Percentiles rank a stretch among this genome's conserved stretches.
These are phyloP conservation scores for Cutaneotrichosporon cutaneum DNA, from an alignment of 1,284 basidiomycete genomes.

Conservation along the genomic window DNA sequence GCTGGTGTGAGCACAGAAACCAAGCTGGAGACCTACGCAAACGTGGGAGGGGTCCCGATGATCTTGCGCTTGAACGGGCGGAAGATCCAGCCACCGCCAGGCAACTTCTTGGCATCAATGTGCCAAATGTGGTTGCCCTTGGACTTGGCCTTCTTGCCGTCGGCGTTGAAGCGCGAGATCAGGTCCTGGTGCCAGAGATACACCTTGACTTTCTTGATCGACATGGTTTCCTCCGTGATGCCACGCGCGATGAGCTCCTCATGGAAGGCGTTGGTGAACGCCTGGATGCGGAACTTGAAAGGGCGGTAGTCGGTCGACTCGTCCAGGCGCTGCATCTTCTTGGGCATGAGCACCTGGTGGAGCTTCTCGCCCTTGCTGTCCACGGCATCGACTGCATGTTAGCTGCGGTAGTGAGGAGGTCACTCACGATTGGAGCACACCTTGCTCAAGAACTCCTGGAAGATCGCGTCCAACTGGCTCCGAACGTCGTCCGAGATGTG, in stretches of 20 bases:
- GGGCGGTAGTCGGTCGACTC: constrained; percentile 95
- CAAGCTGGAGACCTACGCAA: constrained; percentile 58
- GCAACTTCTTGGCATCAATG: constrained; percentile 84
- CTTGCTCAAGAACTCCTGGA: constrained; percentile 82
- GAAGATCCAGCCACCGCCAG: constrained; percentile 82
- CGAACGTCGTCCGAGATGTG: constrained; percentile 65
- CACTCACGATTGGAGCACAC: constrained; percentile 85
- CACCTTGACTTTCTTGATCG: constrained; percentile 77
- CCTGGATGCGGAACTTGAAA: constrained; percentile 99
- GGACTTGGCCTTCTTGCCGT: constrained; percentile 98
- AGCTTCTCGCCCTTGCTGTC: constrained; percentile 95
- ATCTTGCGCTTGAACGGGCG: constrained; percentile 85
- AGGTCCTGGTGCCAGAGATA: constrained; percentile 91
- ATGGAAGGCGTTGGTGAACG: constrained; percentile 94
- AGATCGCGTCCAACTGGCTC: constrained; percentile 80
- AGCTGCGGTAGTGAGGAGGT: constrained; percentile 13
- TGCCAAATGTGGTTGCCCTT: constrained; percentile 99
- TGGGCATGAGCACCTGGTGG: constrained; percentile 97
- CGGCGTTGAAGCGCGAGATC: constrained; percentile 97
- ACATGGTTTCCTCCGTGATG: constrained; percentile 57
- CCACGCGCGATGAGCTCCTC: constrained; percentile 63
- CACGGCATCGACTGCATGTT: constrained; percentile 73
- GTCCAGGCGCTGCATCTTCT: constrained; percentile 94
- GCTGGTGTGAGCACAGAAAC: constrained; percentile 20
- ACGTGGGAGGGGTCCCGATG: constrained; percentile 72